Base-by-base conservation (phyloP, 352 stramenopile species). In the Phytophthora fragariaefolia region DNA sequence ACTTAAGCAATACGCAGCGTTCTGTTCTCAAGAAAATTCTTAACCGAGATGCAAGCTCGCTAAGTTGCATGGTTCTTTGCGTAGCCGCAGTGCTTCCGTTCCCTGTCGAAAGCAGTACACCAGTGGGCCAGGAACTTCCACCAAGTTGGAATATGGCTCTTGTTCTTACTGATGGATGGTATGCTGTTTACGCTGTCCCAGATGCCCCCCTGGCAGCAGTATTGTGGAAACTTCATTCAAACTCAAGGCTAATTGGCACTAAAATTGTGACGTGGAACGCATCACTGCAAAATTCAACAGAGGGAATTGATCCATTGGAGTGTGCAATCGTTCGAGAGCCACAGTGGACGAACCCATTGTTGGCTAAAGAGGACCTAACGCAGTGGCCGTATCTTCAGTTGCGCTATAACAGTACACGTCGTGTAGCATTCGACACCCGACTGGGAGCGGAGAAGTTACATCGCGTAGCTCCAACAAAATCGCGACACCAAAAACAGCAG, bases 131-230 rank as follows among this genome's bases (percentile, higher is more conserved):
- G 43, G 71, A 77, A 45, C 69, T 79, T n/a, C 80, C 79, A 7
- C 56, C 78, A 3, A 74, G 77, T 42, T 89, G 77, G 77, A 87
- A 87, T 26, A 47, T 91, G 52, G 73, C 79, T 7, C 58, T 89
- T 17, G 83, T 93, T 27, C 62, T 93, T 12, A 92, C 81, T 1
- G 85, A 93, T 68, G 85, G 85, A 22, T 91, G 85, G 85, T 90
- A 93, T 65, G 80, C 70, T 24, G 65, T 91, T 4, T 89, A 90
- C 32, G 81, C 71, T 22, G 66, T 91, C 12, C 81, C 83, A 38
- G 83, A 91, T 54, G 38, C 56, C 9, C 55, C 71, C 6, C 53
- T 92, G 27, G 66, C 69, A 24, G 64, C 63, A n/a, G 57, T 66
- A 5, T 51, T 91, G 20, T 89, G 83, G 80, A 83, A 81, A 63